Conservation (phyloP, 805 yeast species). For the Pichia sporocuriosa region DNA sequence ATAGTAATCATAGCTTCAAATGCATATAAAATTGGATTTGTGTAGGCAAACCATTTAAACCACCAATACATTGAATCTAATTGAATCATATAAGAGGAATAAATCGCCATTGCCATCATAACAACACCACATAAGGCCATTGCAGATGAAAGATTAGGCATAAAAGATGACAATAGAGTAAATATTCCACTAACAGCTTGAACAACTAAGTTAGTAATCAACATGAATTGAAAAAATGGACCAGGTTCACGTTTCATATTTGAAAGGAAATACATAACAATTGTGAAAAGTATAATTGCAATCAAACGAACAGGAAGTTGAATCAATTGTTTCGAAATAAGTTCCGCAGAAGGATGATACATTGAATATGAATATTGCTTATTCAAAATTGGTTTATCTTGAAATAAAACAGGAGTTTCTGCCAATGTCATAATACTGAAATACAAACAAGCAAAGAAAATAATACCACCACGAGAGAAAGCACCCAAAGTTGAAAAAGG, state of each 20-base stretch:
- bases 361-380: conserved; percentile 59
- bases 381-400: conserved; percentile 55
- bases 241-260: conserved; percentile 47
- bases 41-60: conserved; percentile 51
- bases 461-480: conserved; percentile 55
- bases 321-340: conserved; percentile 48
- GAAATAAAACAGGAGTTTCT: conserved; percentile 53
- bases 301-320: conserved; percentile 51
- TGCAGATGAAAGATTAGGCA: conserved; percentile 48
- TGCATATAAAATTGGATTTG: conserved; percentile 42
- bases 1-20: conserved; percentile 50
- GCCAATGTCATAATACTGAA: conserved; percentile 56
- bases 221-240: conserved; percentile 42
- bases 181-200: conserved; percentile 46
- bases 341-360: conserved; percentile 60
- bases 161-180: conserved; percentile 44
- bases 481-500: conserved; percentile 46
- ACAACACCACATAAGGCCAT: conserved; percentile 53
- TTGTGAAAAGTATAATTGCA: conserved; percentile 41
- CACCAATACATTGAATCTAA: conserved; percentile 52
- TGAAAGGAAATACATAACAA: conserved; percentile 48
- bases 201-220: conserved; percentile 36
- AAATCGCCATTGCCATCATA: conserved; percentile 44
- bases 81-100: conserved; percentile 64
- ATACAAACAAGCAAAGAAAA: conserved; percentile 54